phyloP scores from a whole-genome alignment of 176 grass and related monocot species.

The Ensete glaucum region DNA sequence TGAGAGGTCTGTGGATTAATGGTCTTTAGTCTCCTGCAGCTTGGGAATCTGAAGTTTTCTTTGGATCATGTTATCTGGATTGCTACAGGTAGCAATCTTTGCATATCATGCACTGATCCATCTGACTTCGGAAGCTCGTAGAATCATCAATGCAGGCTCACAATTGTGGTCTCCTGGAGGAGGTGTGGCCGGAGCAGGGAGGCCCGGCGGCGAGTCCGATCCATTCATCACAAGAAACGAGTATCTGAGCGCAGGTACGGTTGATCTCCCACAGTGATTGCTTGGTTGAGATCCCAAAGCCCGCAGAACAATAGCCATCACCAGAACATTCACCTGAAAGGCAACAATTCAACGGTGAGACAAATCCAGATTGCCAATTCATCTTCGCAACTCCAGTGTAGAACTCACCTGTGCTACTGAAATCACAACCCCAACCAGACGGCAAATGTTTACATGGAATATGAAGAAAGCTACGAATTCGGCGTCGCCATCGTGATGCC shows the following conservation, averaged over 20 bases:
- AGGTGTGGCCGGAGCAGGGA: neutral
- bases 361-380: neutral
- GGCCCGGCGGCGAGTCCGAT: neutral
- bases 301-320: neutral
- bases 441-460: slow-evolving; percentile 2
- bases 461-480: neutral
- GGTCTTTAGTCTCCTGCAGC: neutral
- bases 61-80: neutral
- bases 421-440: neutral
- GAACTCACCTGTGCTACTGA: slow-evolving; percentile 5
- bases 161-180: neutral
- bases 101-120: neutral
- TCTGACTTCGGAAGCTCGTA: neutral
- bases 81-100: too few relatives aligned
- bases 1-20: neutral
- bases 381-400: neutral
- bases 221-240: slow-evolving; percentile 2
- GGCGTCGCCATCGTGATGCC: neutral
- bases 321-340: slow-evolving; percentile 3
- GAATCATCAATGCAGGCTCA: neutral
- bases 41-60: neutral
- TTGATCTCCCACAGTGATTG: neutral
- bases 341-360: neutral
- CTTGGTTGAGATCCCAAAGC: neutral
- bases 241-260: neutral